Evolutionary conservation across 139 green algal species (phyloP).

Genomic region (Asterochloris erici): DNA sequence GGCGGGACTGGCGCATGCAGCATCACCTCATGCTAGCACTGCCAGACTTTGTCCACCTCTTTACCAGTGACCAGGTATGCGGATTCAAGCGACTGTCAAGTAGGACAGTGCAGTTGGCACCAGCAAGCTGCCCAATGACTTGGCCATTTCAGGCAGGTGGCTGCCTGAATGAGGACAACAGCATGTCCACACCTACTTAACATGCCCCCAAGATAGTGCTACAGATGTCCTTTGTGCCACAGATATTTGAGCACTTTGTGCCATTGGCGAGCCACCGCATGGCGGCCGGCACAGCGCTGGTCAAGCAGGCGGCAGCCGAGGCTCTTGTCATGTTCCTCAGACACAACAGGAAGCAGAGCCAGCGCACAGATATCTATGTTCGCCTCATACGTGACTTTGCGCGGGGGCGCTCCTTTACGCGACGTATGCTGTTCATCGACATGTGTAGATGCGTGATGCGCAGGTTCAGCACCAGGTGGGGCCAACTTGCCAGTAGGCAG

Average conservation of each 20-base stretch:
- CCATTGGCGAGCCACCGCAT: slow-evolving; percentile 42
- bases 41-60: slow-evolving; percentile 28
- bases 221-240: neutral
- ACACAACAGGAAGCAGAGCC: slow-evolving; percentile 33
- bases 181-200: neutral
- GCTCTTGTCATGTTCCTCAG: slow-evolving; percentile 43
- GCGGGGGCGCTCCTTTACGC: slow-evolving; percentile 33
- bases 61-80: slow-evolving; percentile 26
- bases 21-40: slow-evolving; percentile 32
- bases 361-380: slow-evolving; percentile 52
- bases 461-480: slow-evolving; percentile 37
- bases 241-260: slow-evolving; percentile 45
- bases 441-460: slow-evolving; percentile 33
- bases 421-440: slow-evolving; percentile 52
- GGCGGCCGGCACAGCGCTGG: slow-evolving; percentile 29
- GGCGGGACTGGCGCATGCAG: slow-evolving; percentile 46
- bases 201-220: neutral
- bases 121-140: neutral
- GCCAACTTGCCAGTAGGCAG: neutral
- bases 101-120: neutral
- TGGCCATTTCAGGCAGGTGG: neutral
- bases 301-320: slow-evolving; percentile 46
- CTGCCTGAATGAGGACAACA: neutral
- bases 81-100: neutral
- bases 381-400: slow-evolving; percentile 58